These are phyloP conservation scores for Candida maris DNA, from an alignment of 805 yeast species.

Conservation along the genomic window DNA sequence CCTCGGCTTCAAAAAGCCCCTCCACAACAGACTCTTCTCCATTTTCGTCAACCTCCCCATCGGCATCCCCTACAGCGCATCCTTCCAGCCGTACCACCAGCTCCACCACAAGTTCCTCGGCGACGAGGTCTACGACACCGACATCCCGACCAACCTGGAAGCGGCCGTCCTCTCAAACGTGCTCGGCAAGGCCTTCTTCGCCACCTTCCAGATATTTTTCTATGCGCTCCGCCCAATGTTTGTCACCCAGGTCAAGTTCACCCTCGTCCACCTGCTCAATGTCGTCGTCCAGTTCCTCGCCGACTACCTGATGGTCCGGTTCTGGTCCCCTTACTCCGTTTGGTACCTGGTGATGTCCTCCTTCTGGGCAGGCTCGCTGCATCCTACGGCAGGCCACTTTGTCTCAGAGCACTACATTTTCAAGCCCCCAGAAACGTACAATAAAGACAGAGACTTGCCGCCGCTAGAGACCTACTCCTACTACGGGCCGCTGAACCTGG, in stretches of 20 bases:
- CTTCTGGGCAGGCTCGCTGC: conserved; percentile 85
- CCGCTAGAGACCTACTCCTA: conserved; percentile 86
- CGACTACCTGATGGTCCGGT: conserved; percentile 54
- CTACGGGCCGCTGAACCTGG: conserved; percentile 71
- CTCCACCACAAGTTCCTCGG: conserved; percentile 89
- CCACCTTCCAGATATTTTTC: conserved; percentile 83
- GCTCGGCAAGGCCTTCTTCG: conserved; percentile 85
- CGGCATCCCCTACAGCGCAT: conserved; percentile 87
- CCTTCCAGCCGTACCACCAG: conserved; percentile 86
- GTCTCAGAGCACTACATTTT: conserved; percentile 90
- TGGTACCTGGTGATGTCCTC: conserved; percentile 70
- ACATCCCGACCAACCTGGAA: conserved; percentile 78
- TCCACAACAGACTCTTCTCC: conserved; percentile 73
- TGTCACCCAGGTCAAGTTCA: conserved; percentile 69
- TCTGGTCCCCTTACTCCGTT: conserved; percentile 63
- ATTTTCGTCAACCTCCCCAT: conserved; percentile 80
- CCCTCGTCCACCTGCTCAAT: conserved; percentile 71
- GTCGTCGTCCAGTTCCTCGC: conserved; percentile 54
- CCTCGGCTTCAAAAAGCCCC: conserved; percentile 73
- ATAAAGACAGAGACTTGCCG: conserved; percentile 35
- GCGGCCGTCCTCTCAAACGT: conserved; percentile 70
- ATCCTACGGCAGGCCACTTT: conserved; percentile 94
- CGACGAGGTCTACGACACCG: conserved; percentile 79
- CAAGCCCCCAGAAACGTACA: conserved; percentile 43
- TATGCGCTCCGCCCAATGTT: conserved; percentile 91